These are phyloP conservation scores for Huntiella decipiens DNA, from an alignment of 2,329 filamentous ascomycete species.

Conservation along the genomic window DNA sequence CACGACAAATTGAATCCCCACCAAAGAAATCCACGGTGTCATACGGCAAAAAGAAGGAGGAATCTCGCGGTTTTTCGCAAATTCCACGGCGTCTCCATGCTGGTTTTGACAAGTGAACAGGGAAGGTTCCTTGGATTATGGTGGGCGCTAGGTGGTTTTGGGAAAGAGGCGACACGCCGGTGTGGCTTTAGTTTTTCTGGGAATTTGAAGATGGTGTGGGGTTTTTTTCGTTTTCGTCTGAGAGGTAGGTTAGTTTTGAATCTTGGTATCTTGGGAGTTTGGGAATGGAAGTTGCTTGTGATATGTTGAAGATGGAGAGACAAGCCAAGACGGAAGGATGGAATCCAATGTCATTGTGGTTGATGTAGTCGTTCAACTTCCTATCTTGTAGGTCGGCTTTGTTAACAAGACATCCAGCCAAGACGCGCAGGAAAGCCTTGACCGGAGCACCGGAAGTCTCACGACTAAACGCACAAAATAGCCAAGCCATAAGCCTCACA, in stretches of 20 bases:
- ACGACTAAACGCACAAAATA: no score
- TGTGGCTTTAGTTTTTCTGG: background rate
- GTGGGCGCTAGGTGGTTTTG: background rate
- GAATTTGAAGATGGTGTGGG: background rate
- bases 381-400: background rate
- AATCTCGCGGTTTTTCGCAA: conserved; percentile 1
- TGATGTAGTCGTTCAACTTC: background rate
- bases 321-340: background rate
- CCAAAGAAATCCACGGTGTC: background rate
- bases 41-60: background rate
- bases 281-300: no score
- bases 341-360: no score
- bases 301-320: no score
- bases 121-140: no score
- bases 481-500: no score
- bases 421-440: no score
- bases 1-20: background rate
- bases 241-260: no score
- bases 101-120: background rate
- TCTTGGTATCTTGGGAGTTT: no score
- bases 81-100: background rate
- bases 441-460: no score
- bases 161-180: background rate
- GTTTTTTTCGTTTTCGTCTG: background rate
- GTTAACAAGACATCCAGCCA: no score